A percentile compares a stretch with the other conserved stretches of the same genome.
Evolutionary conservation across 805 yeast genomes (phyloP).

Genomic region (Tetrapisispora iriomotensis): DNA sequence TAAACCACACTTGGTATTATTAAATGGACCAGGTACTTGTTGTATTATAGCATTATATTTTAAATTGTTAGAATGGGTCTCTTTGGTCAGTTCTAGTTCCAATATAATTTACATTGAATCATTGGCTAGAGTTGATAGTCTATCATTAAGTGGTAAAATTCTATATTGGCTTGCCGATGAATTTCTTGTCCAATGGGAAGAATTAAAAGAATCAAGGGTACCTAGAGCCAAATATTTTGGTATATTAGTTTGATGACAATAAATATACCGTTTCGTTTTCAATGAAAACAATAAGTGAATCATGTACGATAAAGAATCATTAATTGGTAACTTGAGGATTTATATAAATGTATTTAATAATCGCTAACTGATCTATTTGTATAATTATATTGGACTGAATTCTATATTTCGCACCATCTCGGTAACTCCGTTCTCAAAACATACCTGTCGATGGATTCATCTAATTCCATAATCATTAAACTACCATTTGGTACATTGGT

Average conservation of each 20-base stretch:
- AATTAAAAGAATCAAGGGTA: constrained; percentile 37
- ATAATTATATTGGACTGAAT: no score
- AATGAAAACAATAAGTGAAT: no score
- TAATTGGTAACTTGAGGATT: no score
- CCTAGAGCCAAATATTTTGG: constrained; percentile 68
- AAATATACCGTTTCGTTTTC: not conserved
- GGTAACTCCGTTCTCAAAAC: constrained; percentile 48
- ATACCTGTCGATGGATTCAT: constrained; percentile 41
- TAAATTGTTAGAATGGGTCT: constrained; percentile 17
- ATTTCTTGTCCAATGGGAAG: constrained; percentile 85
- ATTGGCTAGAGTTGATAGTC: constrained; percentile 63
- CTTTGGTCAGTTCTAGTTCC: constrained; percentile 32
- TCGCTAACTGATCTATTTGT: not conserved
- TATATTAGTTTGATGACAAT: constrained; percentile 45
- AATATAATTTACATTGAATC: constrained; percentile 83
- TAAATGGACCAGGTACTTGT: constrained; percentile 34
- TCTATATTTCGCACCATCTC: constrained; percentile 16
- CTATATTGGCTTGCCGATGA: constrained; percentile 64
- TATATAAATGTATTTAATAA: no score
- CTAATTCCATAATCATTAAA: constrained; percentile 66
- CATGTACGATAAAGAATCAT: no score
- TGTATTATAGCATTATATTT: constrained; percentile 25
- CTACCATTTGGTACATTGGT: constrained; percentile 80
- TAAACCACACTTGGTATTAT: constrained; percentile 24
- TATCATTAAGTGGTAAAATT: constrained; percentile 71